These are phyloP conservation scores for Microthyrium microscopicum DNA, from an alignment of 2,329 filamentous ascomycete species.

Conservation along the genomic window DNA sequence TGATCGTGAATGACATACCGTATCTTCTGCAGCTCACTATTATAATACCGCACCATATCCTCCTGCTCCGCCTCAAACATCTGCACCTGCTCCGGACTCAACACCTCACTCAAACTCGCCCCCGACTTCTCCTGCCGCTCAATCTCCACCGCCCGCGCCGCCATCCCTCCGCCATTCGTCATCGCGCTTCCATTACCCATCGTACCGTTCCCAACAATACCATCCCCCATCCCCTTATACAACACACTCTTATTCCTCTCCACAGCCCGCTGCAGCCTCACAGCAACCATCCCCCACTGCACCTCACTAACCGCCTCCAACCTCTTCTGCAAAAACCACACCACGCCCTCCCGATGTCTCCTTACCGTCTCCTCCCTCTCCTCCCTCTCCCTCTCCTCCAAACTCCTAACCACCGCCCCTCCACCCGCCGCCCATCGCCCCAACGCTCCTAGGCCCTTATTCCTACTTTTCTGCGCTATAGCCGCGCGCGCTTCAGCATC, in stretches of 20 bases:
- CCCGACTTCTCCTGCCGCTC: conserved; percentile 13
- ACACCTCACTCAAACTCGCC: conserved; percentile 34
- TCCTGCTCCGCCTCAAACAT: conserved; percentile 89
- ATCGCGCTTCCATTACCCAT: not conserved
- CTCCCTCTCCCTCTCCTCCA: conserved; percentile 58
- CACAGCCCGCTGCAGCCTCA: conserved; percentile 63
- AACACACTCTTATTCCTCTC: conserved; percentile 81
- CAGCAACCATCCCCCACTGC: conserved; percentile 88
- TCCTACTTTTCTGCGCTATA: conserved; percentile 54
- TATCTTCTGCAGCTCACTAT: conserved; percentile 86
- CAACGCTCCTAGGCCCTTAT: conserved; percentile 42
- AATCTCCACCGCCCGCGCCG: conserved; percentile 11
- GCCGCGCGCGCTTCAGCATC: conserved; percentile 59
- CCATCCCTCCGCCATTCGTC: conserved; percentile 10
- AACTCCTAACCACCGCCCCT: conserved; percentile 34
- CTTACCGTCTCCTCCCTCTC: conserved; percentile 48
- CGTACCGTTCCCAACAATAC: conserved; percentile 7
- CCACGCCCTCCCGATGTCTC: conserved; percentile 61
- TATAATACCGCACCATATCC: conserved; percentile 82
- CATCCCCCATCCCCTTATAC: conserved; percentile 36
- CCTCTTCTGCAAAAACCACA: conserved; percentile 64
- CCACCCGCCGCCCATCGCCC: conserved; percentile 51
- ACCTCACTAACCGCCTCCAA: conserved; percentile 61
- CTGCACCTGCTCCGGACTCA: conserved; percentile 75
- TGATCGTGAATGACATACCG: conserved; percentile 42